These are phyloP conservation scores for Taxawa tesnikishii DNA, from an alignment of 2,329 filamentous ascomycete species.

Conservation along the genomic window DNA sequence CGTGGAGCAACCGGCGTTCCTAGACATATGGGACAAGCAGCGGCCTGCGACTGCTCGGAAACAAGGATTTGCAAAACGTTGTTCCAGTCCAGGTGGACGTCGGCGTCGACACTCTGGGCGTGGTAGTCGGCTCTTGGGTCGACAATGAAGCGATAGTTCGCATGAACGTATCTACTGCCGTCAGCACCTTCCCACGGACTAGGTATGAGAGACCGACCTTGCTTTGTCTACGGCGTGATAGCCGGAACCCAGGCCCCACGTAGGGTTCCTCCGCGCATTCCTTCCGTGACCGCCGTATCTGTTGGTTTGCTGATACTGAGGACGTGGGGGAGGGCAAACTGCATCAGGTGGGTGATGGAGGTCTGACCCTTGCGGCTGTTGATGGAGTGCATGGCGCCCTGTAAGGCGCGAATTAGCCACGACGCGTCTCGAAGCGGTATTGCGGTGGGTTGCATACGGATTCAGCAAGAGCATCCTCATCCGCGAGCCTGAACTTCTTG, in stretches of 20 bases:
- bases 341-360: constrained; percentile 92
- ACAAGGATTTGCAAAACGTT: constrained; percentile 84
- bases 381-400: constrained; percentile 51
- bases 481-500: constrained; percentile 59
- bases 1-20: constrained; percentile 84
- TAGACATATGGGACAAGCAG: constrained; percentile 89
- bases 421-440: constrained; percentile 10
- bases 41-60: constrained; percentile 74
- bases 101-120: constrained; percentile 71
- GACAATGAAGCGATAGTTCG: constrained; percentile 95
- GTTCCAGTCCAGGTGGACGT: constrained; percentile 82
- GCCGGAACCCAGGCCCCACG: constrained; percentile 77
- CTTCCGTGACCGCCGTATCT: constrained; percentile 28
- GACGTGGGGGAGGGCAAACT: constrained; percentile 69
- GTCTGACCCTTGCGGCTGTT: constrained; percentile 79
- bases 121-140: constrained; percentile 69
- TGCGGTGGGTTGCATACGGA: constrained; percentile 39
- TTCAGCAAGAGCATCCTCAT: constrained; percentile 84
- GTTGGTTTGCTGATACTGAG: constrained; percentile 46
- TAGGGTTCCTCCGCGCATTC: constrained; percentile 52
- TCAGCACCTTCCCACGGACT: constrained; percentile 6
- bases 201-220: constrained; percentile 38
- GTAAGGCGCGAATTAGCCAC: constrained; percentile 6
- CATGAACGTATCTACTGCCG: constrained; percentile 62
- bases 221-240: constrained; percentile 88